Evolutionary conservation across 441 rosid genomes (phyloP).

Genomic region (Bruguiera hainesii): DNA sequence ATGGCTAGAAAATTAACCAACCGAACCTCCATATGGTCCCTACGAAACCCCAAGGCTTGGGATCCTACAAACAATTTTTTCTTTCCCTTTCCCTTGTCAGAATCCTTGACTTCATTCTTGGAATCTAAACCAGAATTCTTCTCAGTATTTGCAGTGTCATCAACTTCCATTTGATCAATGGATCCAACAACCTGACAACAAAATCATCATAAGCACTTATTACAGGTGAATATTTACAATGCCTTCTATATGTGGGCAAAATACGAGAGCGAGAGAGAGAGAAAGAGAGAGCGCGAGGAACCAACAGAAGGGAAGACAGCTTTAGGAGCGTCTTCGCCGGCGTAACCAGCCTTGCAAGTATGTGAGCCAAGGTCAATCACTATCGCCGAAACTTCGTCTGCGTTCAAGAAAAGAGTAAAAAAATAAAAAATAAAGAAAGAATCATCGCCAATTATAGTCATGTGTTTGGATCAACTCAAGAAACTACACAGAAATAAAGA

Average conservation of each 20-base stretch:
- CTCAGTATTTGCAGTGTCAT: conserved; percentile 48
- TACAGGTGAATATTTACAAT: not conserved
- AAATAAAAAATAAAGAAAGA: too few species aligned
- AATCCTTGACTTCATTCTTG: conserved; percentile 48
- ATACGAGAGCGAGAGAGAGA: conserved; percentile 1
- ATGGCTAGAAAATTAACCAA: conserved; percentile 5
- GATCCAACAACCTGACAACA: conserved; percentile 81
- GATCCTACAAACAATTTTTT: conserved; percentile 85
- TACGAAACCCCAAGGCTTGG: conserved; percentile 83
- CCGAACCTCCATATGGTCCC: conserved; percentile 93
- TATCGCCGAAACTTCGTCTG: conserved; percentile 99
- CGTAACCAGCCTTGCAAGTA: conserved; percentile 99
- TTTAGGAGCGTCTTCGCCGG: conserved; percentile 99
- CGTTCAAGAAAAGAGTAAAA: not conserved
- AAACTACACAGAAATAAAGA: too few species aligned
- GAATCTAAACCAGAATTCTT: conserved; percentile 51
- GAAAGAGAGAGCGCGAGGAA: conserved; percentile 8
- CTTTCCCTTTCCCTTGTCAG: conserved; percentile 60
- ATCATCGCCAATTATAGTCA: too few species aligned
- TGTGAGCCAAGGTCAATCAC: conserved; percentile 97
- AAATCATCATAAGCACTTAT: not conserved
- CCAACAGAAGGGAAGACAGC: conserved; percentile 98
- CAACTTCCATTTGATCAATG: conserved; percentile 90
- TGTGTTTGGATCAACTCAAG: too few species aligned
- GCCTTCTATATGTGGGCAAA: not conserved